A percentile compares a stretch with the other conserved stretches of the same genome.
These are phyloP conservation scores for Calycina herbarum DNA, from an alignment of 2,329 filamentous ascomycete species.

Conservation along the genomic window DNA sequence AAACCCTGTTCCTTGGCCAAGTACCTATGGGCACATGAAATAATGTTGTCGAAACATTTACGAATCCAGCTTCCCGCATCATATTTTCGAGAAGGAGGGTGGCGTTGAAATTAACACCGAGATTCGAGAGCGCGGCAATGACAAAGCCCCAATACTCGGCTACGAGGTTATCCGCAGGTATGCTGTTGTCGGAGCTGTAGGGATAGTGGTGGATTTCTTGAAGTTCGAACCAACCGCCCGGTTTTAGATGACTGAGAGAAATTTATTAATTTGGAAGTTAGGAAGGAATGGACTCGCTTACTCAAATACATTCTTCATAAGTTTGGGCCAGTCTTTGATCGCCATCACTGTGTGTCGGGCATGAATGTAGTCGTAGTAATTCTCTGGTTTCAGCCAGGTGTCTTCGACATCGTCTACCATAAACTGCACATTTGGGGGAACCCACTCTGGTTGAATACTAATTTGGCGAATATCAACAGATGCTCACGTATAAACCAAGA, in stretches of 20 bases:
- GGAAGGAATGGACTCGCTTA: constrained; percentile 33
- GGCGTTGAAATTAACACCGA: constrained; percentile 50
- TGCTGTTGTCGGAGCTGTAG: constrained; percentile 43
- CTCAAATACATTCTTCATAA: constrained; percentile 50
- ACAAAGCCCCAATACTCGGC: constrained; percentile 50
- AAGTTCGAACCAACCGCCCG: constrained; percentile 56
- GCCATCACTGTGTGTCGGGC: constrained; percentile 57
- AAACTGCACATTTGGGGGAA: constrained; percentile 63
- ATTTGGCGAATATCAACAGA: neutral
- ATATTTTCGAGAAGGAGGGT: constrained; percentile 44
- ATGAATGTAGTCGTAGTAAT: constrained; percentile 62
- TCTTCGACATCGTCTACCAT: constrained; percentile 65
- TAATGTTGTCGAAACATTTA: constrained; percentile 45
- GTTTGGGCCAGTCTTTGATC: constrained; percentile 54
- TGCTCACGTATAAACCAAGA: neutral
- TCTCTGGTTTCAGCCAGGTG: constrained; percentile 49
- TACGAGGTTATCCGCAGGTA: constrained; percentile 45
- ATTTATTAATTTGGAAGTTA: neutral
- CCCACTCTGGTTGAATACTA: constrained; percentile 54
- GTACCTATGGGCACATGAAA: constrained; percentile 49
- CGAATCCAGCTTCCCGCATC: constrained; percentile 53
- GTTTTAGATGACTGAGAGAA: constrained; percentile 48
- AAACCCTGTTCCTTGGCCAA: constrained; percentile 45
- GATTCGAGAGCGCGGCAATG: constrained; percentile 43
- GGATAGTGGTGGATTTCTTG: constrained; percentile 55